Percentiles rank a stretch among this genome's conserved stretches.
phyloP scores from a whole-genome alignment of 1,284 basidiomycete genomes.

The Takashimella tepidaria region DNA sequence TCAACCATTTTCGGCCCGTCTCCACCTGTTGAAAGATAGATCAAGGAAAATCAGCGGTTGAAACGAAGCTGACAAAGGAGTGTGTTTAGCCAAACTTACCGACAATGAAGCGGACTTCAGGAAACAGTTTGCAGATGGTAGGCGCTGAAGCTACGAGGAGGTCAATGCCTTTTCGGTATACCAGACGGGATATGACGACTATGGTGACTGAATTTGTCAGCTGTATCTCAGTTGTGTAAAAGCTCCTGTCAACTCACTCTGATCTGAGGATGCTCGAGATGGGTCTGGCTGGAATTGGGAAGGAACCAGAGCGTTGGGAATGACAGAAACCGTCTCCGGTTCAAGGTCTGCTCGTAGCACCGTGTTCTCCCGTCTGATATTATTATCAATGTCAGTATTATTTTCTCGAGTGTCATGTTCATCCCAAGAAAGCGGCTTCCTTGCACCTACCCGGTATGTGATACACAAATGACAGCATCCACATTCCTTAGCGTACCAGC shows the following conservation, averaged over 20 bases:
- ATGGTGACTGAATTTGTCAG: constrained; percentile 67
- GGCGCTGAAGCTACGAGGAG: constrained; percentile 89
- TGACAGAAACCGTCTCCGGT: constrained; percentile 71
- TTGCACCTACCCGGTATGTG: constrained; percentile 76
- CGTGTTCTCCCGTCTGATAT: constrained; percentile 84
- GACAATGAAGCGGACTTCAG: constrained; percentile 80
- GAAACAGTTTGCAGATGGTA: constrained; percentile 75
- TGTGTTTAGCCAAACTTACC: no score
- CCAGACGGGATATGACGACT: constrained; percentile 88
- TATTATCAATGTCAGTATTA: no score
- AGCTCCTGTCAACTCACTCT: constrained; percentile 52
- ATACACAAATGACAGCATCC: constrained; percentile 92
- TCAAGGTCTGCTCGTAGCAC: constrained; percentile 78
- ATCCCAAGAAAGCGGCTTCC: neutral
- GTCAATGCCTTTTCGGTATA: constrained; percentile 95
- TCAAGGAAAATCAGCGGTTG: neutral
- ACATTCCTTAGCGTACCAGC: constrained; percentile 81
- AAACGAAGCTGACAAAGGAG: neutral
- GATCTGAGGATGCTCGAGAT: constrained; percentile 52
- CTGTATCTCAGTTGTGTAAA: no score
- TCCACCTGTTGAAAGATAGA: constrained; percentile 56
- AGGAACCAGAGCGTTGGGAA: constrained; percentile 90
- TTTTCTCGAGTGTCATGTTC: no score
- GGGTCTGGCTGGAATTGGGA: constrained; percentile 72
- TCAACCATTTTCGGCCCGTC: constrained; percentile 95